These are phyloP conservation scores for Suillus bovinus DNA, from an alignment of 768 basidiomycete species.

Conservation along the genomic window DNA sequence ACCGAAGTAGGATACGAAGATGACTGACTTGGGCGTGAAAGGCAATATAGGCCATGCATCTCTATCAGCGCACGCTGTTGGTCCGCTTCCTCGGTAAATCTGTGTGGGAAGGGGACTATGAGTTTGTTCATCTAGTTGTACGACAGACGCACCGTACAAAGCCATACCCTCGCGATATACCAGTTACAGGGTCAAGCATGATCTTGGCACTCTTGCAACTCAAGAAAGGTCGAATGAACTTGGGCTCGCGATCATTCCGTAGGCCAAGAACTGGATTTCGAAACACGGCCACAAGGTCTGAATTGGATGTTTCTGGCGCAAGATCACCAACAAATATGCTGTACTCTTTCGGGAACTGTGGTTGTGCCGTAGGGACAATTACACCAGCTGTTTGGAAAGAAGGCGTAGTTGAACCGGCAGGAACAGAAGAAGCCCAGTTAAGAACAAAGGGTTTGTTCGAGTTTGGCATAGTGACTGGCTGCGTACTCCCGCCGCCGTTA, in stretches of 20 bases:
- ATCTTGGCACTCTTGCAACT: conserved; percentile 97
- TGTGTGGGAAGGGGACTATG: conserved; percentile 26
- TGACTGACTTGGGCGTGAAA: conserved; percentile 81
- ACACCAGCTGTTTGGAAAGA: conserved; percentile 29
- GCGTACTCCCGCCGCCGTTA: conserved; percentile 43
- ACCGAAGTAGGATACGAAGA: conserved; percentile 4
- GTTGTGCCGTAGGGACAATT: conserved; percentile 35
- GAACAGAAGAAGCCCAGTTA: conserved; percentile 65
- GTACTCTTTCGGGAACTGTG: conserved; percentile 80
- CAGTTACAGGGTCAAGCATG: conserved; percentile 89
- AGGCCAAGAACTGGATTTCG: conserved; percentile 86
- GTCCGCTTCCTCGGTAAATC: conserved; percentile 87
- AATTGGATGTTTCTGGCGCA: conserved; percentile 90
- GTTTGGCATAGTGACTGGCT: conserved; percentile 78
- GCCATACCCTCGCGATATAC: conserved; percentile 88
- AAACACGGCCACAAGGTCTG: conserved; percentile 93
- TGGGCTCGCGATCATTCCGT: conserved; percentile 83
- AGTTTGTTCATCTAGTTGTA: background rate
- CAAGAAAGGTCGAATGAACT: conserved; percentile 84
- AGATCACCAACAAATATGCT: conserved; percentile 95
- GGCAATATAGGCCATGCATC: conserved; percentile 90
- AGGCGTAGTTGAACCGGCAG: conserved; percentile 36
- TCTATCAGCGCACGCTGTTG: conserved; percentile 88
- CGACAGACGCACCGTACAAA: conserved; percentile 71
- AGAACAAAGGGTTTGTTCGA: conserved; percentile 79